Evolutionary conservation across 768 basidiomycete genomes (phyloP).

Genomic region (Clavulina sp.): DNA sequence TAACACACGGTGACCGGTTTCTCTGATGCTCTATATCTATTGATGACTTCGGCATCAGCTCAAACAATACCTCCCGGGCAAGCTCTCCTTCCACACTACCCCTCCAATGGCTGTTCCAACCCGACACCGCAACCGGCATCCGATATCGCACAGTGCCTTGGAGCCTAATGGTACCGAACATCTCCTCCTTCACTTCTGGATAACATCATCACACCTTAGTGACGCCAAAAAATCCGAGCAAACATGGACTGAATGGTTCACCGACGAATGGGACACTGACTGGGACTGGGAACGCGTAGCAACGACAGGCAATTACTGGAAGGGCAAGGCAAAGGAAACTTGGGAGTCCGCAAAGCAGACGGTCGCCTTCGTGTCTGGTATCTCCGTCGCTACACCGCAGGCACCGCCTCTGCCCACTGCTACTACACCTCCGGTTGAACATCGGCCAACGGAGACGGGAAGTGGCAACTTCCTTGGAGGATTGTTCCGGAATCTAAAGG

Average conservation of each 20-base stretch:
- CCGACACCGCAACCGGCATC: conserved; percentile 66
- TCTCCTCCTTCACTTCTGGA: conserved; percentile 69
- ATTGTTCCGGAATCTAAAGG: conserved; percentile 4
- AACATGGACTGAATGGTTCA: background rate
- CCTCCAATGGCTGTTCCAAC: conserved; percentile 39
- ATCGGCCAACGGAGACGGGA: conserved; percentile 3
- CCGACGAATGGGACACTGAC: conserved; percentile 2
- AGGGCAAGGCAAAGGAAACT: conserved; percentile 24
- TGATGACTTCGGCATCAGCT: conserved; percentile 28
- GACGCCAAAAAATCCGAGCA: background rate
- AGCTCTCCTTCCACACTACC: conserved; percentile 64
- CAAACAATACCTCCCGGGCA: conserved; percentile 45
- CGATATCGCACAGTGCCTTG: conserved; percentile 56
- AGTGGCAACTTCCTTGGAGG: conserved; percentile 9
- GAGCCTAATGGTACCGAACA: conserved; percentile 65
- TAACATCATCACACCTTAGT: conserved; percentile 39
- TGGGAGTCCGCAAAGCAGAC: conserved; percentile 36
- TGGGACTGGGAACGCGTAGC: conserved; percentile 24
- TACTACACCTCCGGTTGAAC: background rate
- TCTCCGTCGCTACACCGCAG: conserved; percentile 22
- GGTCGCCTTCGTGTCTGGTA: conserved; percentile 60
- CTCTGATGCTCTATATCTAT: background rate
- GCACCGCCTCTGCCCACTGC: background rate
- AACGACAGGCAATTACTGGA: conserved; percentile 16
- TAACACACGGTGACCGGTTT: background rate